These are phyloP conservation scores for Alternaria burnsii DNA, from an alignment of 2,329 filamentous ascomycete species.

Conservation along the genomic window DNA sequence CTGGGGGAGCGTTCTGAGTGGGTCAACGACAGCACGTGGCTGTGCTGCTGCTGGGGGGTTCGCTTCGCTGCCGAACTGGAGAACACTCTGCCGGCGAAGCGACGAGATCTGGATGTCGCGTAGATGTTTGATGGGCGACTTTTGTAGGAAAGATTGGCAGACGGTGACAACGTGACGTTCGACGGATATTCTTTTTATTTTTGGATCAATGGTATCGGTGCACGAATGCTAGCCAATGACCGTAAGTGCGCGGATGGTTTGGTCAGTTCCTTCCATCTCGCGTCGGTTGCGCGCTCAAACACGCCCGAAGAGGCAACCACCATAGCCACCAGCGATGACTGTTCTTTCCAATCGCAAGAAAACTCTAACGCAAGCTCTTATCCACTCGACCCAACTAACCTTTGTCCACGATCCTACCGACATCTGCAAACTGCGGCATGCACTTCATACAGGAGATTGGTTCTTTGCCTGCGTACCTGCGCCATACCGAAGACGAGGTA, in stretches of 20 bases:
- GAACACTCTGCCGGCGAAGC: constrained; percentile 15
- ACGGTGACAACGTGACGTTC: constrained; percentile 7
- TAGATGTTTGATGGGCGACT: constrained; percentile 8
- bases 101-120: constrained; percentile 17
- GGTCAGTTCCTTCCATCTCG: not conserved
- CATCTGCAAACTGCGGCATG: not conserved
- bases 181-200: constrained; percentile 9
- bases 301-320: not conserved
- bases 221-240: not conserved
- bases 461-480: not conserved
- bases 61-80: constrained; percentile 24
- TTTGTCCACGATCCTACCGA: not conserved
- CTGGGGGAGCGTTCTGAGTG: constrained; percentile 11
- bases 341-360: not conserved
- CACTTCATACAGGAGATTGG: not conserved
- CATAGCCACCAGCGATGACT: not conserved
- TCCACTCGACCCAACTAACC: not conserved
- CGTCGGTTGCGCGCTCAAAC: not conserved
- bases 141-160: constrained; percentile 4
- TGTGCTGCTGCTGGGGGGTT: constrained; percentile 7
- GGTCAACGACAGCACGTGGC: constrained; percentile 17
- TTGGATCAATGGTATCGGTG: constrained; percentile 10
- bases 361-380: not conserved
- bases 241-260: not conserved
- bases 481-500: not conserved